A percentile compares a stretch with the other conserved stretches of the same genome.
Conservation (phyloP, 352 stramenopile genomes). For the Phytophthora citricola region DNA sequence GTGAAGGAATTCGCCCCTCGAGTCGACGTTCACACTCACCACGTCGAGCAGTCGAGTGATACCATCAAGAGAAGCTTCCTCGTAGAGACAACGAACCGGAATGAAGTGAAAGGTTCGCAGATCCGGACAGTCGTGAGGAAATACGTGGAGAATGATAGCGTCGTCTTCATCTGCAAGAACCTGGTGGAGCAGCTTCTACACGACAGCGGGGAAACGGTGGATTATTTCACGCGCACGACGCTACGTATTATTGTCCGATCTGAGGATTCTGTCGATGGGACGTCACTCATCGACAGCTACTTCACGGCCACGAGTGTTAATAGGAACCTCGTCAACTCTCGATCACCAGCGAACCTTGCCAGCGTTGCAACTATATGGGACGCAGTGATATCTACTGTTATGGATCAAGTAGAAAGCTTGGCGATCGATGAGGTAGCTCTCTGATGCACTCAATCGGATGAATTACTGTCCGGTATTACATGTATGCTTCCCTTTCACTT, state of each 20-base stretch:
- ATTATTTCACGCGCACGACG: too few relatives aligned
- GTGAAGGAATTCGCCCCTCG: not conserved
- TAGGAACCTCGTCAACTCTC: not conserved
- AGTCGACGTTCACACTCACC: constrained; percentile 4
- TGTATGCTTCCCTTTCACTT: too few relatives aligned
- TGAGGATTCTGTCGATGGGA: not conserved
- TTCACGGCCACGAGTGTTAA: constrained; percentile 23
- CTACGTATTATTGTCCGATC: constrained; percentile 16
- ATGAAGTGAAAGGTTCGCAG: constrained; percentile 10
- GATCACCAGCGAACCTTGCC: constrained; percentile 9
- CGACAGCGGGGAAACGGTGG: not conserved
- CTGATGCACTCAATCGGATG: too few relatives aligned
- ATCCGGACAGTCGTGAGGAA: constrained; percentile 21
- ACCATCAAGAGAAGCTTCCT: constrained; percentile 19
- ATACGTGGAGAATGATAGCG: too few relatives aligned
- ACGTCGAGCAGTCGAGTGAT: constrained; percentile 17
- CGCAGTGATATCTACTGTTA: constrained; percentile 23
- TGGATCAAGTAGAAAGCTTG: constrained; percentile 30
- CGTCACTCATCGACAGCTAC: constrained; percentile 22
- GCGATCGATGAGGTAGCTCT: constrained; percentile 22
- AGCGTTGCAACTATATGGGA: too few relatives aligned
- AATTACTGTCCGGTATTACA: too few relatives aligned
- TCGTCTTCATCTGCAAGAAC: constrained; percentile 34
- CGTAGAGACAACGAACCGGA: too few relatives aligned
- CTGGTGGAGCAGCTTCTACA: too few relatives aligned